Evolutionary conservation across 129 eudicot genomes (phyloP).

Genomic region (Tanacetum coccineum): DNA sequence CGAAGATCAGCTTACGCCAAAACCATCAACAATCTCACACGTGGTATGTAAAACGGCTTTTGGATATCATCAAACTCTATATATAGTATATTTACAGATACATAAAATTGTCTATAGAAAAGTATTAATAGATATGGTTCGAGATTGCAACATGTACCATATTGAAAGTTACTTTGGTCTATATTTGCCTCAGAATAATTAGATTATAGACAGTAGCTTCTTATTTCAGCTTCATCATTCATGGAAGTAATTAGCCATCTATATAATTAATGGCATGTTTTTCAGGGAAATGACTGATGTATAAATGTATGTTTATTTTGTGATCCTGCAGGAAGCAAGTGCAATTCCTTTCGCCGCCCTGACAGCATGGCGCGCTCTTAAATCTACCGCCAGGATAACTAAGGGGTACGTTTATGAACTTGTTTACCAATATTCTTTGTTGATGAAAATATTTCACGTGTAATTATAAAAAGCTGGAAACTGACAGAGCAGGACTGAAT

Average conservation of each 20-base stretch:
- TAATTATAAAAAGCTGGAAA: not conserved
- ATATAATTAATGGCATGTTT: constrained; percentile 16
- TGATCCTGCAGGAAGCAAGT: constrained; percentile 70
- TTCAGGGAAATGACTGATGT: constrained; percentile 3
- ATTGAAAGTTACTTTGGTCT: constrained; percentile 6
- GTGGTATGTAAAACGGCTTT: constrained; percentile 52
- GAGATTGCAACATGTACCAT: constrained; percentile 13
- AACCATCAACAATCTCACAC: constrained; percentile 69
- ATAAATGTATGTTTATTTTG: constrained; percentile 14
- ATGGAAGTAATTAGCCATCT: not conserved
- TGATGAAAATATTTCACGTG: not conserved
- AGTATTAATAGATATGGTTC: not conserved
- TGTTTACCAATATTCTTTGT: not conserved
- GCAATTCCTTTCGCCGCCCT: constrained; percentile 95
- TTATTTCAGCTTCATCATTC: constrained; percentile 9
- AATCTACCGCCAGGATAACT: constrained; percentile 73
- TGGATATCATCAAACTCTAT: constrained; percentile 16
- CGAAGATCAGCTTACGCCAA: constrained; percentile 67
- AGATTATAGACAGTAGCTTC: not conserved
- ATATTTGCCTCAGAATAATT: constrained; percentile 4
- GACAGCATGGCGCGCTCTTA: constrained; percentile 99
- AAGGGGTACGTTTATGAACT: constrained; percentile 57
- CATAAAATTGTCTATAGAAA: too few relatives aligned
- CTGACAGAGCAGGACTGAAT: too few relatives aligned
- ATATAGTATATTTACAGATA: not conserved